Evolutionary conservation across 1,139 yeast genomes (phyloP).

Genomic region (Debaryomyces nepalensis): DNA sequence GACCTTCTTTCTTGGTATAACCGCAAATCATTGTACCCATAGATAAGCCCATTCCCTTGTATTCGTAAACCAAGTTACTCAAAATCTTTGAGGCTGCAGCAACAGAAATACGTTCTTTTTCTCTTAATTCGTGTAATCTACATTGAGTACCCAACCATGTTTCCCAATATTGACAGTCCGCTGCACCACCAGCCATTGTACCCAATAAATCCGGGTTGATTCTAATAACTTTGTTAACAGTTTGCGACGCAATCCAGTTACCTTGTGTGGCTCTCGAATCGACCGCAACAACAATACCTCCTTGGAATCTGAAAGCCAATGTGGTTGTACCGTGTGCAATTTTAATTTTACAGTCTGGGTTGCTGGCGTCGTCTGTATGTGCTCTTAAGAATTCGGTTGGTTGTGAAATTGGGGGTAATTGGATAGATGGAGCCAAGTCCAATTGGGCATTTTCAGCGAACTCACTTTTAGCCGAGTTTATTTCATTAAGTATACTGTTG

Average conservation of each 20-base stretch:
- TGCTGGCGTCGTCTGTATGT: conserved; percentile 92
- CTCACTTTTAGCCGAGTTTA: conserved; percentile 31
- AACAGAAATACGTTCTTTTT: conserved; percentile 91
- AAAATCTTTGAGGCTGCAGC: conserved; percentile 97
- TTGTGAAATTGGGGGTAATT: conserved; percentile 83
- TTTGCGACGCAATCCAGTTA: conserved; percentile 97
- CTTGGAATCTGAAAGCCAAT: conserved; percentile 92
- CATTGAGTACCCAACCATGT: conserved; percentile 98
- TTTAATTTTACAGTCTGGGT: conserved; percentile 93
- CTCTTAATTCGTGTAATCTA: conserved; percentile 90
- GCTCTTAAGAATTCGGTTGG: conserved; percentile 96
- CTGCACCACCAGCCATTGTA: conserved; percentile 99
- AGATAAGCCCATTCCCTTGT: conserved; percentile 97
- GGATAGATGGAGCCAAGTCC: conserved; percentile 64
- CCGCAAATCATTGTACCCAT: conserved; percentile 99
- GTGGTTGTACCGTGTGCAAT: conserved; percentile 99
- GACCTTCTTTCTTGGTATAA: conserved; percentile 92
- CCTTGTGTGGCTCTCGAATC: conserved; percentile 99
- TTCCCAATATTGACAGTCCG: conserved; percentile 99
- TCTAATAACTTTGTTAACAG: conserved; percentile 95
- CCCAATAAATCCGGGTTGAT: conserved; percentile 95
- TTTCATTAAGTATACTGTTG: conserved; percentile 35
- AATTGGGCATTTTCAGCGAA: conserved; percentile 31
- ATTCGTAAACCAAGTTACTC: conserved; percentile 86
- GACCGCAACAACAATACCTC: conserved; percentile 95